phyloP scores from a whole-genome alignment of 2,329 filamentous ascomycete genomes.

The Didymella keratinophila region DNA sequence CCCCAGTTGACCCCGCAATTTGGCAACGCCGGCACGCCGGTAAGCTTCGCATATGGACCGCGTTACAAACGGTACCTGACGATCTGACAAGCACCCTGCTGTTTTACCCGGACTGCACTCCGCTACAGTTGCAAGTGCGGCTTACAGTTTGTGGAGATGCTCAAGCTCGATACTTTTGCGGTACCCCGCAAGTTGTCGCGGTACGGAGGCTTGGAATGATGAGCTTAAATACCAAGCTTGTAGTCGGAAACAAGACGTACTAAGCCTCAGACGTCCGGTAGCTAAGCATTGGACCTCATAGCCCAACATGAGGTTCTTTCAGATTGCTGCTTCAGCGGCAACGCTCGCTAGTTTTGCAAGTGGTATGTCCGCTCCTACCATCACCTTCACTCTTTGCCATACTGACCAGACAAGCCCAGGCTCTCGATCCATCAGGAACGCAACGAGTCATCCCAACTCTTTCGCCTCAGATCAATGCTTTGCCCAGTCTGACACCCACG shows the following conservation, averaged over 20 bases:
- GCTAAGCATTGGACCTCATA: background rate
- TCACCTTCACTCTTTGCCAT: background rate
- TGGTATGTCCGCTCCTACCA: background rate
- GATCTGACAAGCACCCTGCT: constrained; percentile 4
- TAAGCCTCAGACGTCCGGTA: background rate
- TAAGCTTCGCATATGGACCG: background rate
- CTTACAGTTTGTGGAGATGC: background rate
- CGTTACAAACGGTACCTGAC: constrained; percentile 3
- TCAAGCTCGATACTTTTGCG: background rate
- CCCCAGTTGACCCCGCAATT: constrained; percentile 8
- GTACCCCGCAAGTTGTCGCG: constrained; percentile 2
- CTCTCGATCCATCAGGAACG: constrained; percentile 5
- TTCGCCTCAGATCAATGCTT: constrained; percentile 16
- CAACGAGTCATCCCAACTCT: constrained; percentile 16
- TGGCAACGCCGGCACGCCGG: background rate
- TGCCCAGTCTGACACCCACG: constrained; percentile 26
- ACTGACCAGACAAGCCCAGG: constrained; percentile 1
- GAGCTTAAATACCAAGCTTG: constrained; percentile 13
- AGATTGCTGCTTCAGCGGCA: background rate
- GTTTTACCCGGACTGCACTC: constrained; percentile 5
- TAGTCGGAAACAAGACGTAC: background rate
- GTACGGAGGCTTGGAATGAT: background rate
- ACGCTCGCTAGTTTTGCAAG: constrained; percentile 1
- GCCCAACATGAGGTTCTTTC: background rate
- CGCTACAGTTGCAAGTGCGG: constrained; percentile 4